A percentile compares a stretch with the other conserved stretches of the same genome.
phyloP scores from a whole-genome alignment of 2,329 filamentous ascomycete genomes.

The Trichoderma sp. region DNA sequence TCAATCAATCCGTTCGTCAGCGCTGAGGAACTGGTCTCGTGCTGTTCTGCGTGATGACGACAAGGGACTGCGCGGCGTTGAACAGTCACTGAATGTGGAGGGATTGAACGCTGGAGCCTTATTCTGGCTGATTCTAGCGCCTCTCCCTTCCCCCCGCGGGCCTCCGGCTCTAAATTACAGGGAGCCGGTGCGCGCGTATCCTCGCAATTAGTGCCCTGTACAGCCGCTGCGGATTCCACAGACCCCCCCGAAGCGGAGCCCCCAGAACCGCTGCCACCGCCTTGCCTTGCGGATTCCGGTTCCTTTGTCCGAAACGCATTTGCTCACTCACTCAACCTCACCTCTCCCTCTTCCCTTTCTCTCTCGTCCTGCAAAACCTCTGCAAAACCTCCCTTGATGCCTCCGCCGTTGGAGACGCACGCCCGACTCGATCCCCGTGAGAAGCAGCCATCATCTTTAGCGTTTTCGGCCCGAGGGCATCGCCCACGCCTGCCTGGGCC shows the following conservation, averaged over 20 bases:
- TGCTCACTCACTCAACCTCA: conserved; percentile 2
- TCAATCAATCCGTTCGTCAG: not conserved
- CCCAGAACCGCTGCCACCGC: not conserved
- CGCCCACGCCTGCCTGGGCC: conserved; percentile 13
- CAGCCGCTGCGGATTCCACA: conserved; percentile 14
- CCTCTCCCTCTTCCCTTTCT: conserved; percentile 1
- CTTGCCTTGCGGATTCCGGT: conserved; percentile 11
- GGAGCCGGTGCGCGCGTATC: not conserved
- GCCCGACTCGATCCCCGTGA: not conserved
- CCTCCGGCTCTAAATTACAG: not conserved
- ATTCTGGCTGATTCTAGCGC: not conserved
- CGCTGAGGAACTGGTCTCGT: not conserved
- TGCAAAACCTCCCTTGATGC: conserved; percentile 5
- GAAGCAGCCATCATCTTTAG: not conserved
- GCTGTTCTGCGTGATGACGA: conserved; percentile 19
- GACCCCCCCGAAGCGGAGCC: conserved; percentile 12
- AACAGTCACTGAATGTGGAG: too few relatives aligned
- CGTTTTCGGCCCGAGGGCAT: conserved; percentile 5
- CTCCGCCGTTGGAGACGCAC: conserved; percentile 7
- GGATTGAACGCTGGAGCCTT: not conserved
- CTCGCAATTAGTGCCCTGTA: not conserved
- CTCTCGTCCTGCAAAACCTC: not conserved
- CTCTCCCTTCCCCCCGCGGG: not conserved
- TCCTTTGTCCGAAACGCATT: not conserved
- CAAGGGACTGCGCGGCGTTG: conserved; percentile 8